These are phyloP conservation scores for Claviceps pazoutovae DNA, from an alignment of 2,329 filamentous ascomycete species.

Conservation along the genomic window DNA sequence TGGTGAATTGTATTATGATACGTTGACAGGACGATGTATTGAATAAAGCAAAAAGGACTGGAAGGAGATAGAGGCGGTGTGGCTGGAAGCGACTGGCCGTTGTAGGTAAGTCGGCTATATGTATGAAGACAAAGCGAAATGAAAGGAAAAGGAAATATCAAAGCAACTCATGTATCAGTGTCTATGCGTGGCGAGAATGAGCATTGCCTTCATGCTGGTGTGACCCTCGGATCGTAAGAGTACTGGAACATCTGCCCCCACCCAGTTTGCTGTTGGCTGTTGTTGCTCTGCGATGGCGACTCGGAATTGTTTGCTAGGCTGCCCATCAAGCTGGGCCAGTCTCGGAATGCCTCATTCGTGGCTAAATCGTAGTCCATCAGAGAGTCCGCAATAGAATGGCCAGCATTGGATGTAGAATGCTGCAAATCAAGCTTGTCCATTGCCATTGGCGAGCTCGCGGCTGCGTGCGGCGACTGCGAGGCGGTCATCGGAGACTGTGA, in stretches of 20 bases:
- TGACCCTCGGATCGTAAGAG: slow-evolving; percentile 3
- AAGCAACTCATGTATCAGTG: background rate
- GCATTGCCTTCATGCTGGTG: slow-evolving; percentile 1
- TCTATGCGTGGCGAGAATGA: background rate
- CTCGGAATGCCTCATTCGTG: slow-evolving; percentile 22
- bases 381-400: slow-evolving; percentile 13
- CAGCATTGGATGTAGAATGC: slow-evolving; percentile 15
- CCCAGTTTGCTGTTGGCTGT: background rate
- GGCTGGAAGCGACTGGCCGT: background rate
- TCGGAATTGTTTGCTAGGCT: slow-evolving; percentile 20
- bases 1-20: background rate
- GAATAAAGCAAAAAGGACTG: background rate
- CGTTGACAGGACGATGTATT: background rate
- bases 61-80: background rate
- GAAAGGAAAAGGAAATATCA: background rate
- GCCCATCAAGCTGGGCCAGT: slow-evolving; percentile 26
- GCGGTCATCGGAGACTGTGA: slow-evolving; percentile 19
- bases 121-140: background rate
- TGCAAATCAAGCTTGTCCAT: slow-evolving; percentile 22
- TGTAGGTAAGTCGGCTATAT: background rate
- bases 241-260: slow-evolving; percentile 4
- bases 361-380: slow-evolving; percentile 28
- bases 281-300: slow-evolving; percentile 12
- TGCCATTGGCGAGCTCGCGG: slow-evolving; percentile 16
- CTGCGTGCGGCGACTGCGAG: slow-evolving; percentile 17